phyloP scores from a whole-genome alignment of 768 basidiomycete species.

The Tricholoma sp. region DNA sequence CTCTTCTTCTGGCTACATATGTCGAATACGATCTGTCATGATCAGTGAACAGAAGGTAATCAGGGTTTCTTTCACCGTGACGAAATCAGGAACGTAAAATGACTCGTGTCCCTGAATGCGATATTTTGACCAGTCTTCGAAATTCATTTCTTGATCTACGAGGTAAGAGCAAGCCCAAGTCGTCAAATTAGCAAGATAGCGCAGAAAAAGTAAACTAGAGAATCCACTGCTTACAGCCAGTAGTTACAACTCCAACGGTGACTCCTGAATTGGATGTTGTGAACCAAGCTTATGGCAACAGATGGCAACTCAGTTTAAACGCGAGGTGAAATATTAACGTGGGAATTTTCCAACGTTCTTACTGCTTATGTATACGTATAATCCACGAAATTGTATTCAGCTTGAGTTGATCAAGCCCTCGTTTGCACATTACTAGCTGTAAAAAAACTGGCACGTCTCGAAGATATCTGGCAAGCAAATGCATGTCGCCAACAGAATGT shows the following conservation, averaged over 20 bases:
- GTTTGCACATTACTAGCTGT: no score
- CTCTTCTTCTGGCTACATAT: conserved; percentile 58
- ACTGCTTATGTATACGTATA: no score
- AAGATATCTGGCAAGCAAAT: no score
- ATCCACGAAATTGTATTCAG: no score
- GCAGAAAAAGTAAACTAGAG: not conserved
- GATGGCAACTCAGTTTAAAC: not conserved
- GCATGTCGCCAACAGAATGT: no score
- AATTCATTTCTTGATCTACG: not conserved
- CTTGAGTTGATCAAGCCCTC: no score
- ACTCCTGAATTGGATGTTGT: not conserved
- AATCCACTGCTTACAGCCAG: not conserved
- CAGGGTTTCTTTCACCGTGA: conserved; percentile 36
- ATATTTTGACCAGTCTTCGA: conserved; percentile 20
- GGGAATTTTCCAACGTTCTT: not conserved
- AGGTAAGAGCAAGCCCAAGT: not conserved
- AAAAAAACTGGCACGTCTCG: no score
- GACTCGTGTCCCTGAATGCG: conserved; percentile 35
- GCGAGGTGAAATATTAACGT: not conserved
- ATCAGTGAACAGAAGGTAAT: not conserved
- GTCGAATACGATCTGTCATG: not conserved
- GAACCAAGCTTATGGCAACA: not conserved
- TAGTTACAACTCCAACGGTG: not conserved
- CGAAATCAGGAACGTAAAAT: conserved; percentile 76
- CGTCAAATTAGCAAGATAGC: no score